phyloP scores from a whole-genome alignment of 192 early-diverging fungal species.

The Podila horticola region DNA sequence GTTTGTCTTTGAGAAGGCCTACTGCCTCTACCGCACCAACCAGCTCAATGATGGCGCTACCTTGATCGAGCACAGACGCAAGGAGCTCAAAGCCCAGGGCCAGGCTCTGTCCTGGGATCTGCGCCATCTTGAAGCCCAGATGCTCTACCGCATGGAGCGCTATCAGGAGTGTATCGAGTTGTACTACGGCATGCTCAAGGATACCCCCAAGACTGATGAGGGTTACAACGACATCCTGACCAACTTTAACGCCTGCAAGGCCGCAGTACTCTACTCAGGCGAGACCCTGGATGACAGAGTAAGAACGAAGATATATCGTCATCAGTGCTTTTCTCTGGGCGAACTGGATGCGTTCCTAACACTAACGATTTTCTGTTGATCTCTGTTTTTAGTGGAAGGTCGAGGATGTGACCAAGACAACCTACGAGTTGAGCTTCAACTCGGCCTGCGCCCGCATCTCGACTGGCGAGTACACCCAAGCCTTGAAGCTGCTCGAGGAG shows the following conservation, averaged over 20 bases:
- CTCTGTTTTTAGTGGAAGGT: conserved; percentile 33
- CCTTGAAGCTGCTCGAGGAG: conserved; percentile 60
- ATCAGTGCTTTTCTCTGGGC: background rate
- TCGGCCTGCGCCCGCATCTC: conserved; percentile 68
- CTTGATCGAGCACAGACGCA: conserved; percentile 44
- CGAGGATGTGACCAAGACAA: conserved; percentile 38
- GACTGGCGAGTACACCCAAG: conserved; percentile 60
- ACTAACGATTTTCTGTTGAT: background rate
- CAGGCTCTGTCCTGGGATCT: conserved; percentile 45
- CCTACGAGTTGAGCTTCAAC: conserved; percentile 78
- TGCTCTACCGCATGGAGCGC: conserved; percentile 72
- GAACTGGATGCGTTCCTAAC: background rate
- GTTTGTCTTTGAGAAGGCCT: conserved; percentile 66
- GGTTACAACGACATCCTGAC: conserved; percentile 61
- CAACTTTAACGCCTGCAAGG: conserved; percentile 63
- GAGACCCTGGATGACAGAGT: conserved; percentile 43
- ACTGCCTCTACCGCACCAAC: conserved; percentile 74
- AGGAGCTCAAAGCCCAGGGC: conserved; percentile 16
- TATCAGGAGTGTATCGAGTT: conserved; percentile 58
- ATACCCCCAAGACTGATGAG: conserved; percentile 51
- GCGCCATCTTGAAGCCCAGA: conserved; percentile 72
- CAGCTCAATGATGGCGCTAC: conserved; percentile 59
- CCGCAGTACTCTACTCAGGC: conserved; percentile 56
- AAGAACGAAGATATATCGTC: background rate
- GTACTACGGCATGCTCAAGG: conserved; percentile 54